Evolutionary conservation across 306 rosid genomes (phyloP).

Genomic region (Cicer cuneatum): DNA sequence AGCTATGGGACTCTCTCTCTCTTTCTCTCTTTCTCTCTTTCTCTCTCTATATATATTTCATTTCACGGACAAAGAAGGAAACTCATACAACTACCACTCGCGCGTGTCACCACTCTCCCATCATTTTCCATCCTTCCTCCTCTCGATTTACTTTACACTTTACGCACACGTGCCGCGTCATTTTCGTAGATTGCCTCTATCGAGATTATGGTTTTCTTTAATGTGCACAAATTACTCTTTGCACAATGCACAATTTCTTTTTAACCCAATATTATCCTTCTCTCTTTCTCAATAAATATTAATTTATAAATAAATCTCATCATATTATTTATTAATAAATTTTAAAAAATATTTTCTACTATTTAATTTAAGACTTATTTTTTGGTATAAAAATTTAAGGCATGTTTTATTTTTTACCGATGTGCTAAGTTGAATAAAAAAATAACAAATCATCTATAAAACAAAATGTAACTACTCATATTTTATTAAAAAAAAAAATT

Average conservation of each 20-base stretch:
- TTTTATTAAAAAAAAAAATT: too few relatives aligned
- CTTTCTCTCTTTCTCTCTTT: not conserved
- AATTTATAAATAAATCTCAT: too few relatives aligned
- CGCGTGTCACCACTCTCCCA: conserved; percentile 31
- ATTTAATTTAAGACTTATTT: too few relatives aligned
- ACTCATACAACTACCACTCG: conserved; percentile 41
- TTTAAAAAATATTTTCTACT: too few relatives aligned
- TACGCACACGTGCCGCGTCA: conserved; percentile 41
- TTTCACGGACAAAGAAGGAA: conserved; percentile 58
- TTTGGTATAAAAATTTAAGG: too few relatives aligned
- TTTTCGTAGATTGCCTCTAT: conserved; percentile 27
- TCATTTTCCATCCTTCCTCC: conserved; percentile 25
- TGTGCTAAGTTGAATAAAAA: too few relatives aligned
- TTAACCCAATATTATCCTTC: not conserved
- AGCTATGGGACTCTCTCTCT: not conserved
- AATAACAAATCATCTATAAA: too few relatives aligned
- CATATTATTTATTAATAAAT: too few relatives aligned
- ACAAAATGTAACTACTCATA: too few relatives aligned
- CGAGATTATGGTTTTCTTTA: not conserved
- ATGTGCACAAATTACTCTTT: too few relatives aligned
- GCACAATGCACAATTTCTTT: not conserved
- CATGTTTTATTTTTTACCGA: too few relatives aligned
- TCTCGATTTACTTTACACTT: conserved; percentile 32
- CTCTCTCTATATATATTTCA: not conserved
- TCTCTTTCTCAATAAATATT: too few relatives aligned